Base-by-base conservation (phyloP, 306 rosid genomes). In the Malus orientalis region DNA sequence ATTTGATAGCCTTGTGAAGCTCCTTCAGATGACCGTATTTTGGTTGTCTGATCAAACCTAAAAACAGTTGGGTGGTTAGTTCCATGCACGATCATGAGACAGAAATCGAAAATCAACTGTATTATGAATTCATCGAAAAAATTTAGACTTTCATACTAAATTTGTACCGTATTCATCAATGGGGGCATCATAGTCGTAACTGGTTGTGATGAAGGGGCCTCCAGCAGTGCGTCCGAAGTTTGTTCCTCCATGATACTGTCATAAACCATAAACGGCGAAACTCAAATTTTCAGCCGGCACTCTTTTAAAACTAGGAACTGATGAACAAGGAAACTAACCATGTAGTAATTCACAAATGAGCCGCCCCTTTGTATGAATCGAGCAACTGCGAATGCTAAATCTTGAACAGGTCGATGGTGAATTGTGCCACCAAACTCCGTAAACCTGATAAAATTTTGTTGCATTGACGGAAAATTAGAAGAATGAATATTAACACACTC, bases 191-290 rank as follows among this genome's bases (percentile, higher is more conserved):
- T 94, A 94, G 76, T 94, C 98, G 70, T 94, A 94, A 77, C 96
- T 94, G 68, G 98, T 87, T 66, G 98, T 90, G 44, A 94, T 79
- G 89, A 94, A 92, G 54, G 98, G 98, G 13, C 98, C 98, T 54
- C 98, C 98, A 79, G 98, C 95, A 40, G 96, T 86, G 78, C 98
- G 90, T 79, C 98, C 98, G 20, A 94, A 94, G 82, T 94, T 94
- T 67, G 98, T 94, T 86, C 98, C 98, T 85, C 98, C 98, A 67
- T 94, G 97, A 79, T 94, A 94, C 98, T 94, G 83, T 69, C 75
- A 87, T 61, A 75, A 70, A 73, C 70, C 80, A 79, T 18, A 76
- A 61, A 82, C 4, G 80, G 68, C 22, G 64, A 11, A 36, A 47
- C 67, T 73, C 80, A 63, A 75, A 29, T 11, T 11, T 33, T 70